Conservation (phyloP, 129 eudicot genomes). For the Tanacetum coccineum region DNA sequence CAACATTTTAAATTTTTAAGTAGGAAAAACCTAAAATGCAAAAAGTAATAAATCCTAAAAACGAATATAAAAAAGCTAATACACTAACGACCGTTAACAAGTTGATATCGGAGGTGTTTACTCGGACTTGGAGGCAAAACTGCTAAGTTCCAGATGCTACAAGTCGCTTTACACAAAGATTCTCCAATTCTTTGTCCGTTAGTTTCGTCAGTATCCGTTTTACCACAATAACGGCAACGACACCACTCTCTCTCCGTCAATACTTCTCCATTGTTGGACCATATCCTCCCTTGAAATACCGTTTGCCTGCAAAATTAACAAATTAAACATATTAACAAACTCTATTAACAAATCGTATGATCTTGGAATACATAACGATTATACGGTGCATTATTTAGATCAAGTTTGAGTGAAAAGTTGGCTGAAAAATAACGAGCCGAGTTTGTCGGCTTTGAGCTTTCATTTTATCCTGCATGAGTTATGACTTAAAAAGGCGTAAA, state of each 20-base stretch:
- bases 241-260: slow-evolving; percentile 63
- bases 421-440: too few species aligned
- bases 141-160: slow-evolving; percentile 55
- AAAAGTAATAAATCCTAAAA: not conserved
- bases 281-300: slow-evolving; percentile 36
- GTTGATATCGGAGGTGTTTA: slow-evolving; percentile 67
- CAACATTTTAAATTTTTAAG: slow-evolving; percentile 28
- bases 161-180: slow-evolving; percentile 80
- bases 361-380: too few species aligned
- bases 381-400: too few species aligned
- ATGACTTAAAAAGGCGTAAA: too few species aligned
- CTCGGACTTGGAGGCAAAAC: slow-evolving; percentile 96
- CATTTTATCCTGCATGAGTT: too few species aligned
- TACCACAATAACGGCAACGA: slow-evolving; percentile 91
- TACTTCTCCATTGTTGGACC: slow-evolving; percentile 33
- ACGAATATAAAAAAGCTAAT: not conserved
- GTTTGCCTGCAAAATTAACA: slow-evolving; percentile 53
- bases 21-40: slow-evolving; percentile 11
- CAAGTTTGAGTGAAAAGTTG: too few species aligned
- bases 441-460: too few species aligned
- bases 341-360: too few species aligned
- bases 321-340: too few species aligned
- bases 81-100: slow-evolving; percentile 83
- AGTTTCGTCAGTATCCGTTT: slow-evolving; percentile 80
- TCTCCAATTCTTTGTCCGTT: slow-evolving; percentile 74